phyloP scores from a whole-genome alignment of 306 rosid genomes.

The Vachellia pachyceras region DNA sequence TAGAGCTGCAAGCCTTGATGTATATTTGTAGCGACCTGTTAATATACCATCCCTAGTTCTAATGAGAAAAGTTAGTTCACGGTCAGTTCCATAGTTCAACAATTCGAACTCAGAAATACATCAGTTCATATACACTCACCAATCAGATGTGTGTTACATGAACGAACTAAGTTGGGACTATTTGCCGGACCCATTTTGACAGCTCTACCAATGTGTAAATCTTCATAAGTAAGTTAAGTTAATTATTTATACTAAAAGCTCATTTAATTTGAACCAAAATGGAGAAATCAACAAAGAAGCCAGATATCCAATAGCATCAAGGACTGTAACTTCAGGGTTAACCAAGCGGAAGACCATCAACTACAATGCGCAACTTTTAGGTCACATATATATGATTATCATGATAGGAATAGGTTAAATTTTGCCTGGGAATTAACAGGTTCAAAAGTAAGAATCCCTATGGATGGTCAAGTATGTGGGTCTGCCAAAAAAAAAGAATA shows the following conservation, averaged over 20 bases:
- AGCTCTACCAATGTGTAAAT: neutral
- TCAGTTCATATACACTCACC: neutral
- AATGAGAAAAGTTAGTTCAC: slow-evolving; percentile 13
- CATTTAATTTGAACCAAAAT: slow-evolving; percentile 14
- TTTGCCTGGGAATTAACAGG: neutral
- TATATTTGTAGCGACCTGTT: neutral
- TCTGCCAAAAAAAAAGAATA: slow-evolving; percentile 7
- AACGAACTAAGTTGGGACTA: neutral
- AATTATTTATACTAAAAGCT: neutral
- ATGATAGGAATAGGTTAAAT: neutral
- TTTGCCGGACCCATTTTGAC: neutral
- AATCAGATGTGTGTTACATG: neutral
- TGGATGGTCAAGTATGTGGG: neutral
- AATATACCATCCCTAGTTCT: neutral
- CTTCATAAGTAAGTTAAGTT: neutral
- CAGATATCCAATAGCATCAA: neutral
- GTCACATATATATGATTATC: neutral
- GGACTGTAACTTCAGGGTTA: neutral
- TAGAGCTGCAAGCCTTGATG: neutral
- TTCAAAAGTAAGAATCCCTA: slow-evolving; percentile 28
- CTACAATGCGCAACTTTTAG: neutral
- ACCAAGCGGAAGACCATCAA: neutral
- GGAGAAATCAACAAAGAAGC: neutral
- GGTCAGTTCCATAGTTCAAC: neutral
- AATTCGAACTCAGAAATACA: neutral